Base-by-base conservation (phyloP, 495 filamentous ascomycete genomes). In the Hypoxylon lenormandii region DNA sequence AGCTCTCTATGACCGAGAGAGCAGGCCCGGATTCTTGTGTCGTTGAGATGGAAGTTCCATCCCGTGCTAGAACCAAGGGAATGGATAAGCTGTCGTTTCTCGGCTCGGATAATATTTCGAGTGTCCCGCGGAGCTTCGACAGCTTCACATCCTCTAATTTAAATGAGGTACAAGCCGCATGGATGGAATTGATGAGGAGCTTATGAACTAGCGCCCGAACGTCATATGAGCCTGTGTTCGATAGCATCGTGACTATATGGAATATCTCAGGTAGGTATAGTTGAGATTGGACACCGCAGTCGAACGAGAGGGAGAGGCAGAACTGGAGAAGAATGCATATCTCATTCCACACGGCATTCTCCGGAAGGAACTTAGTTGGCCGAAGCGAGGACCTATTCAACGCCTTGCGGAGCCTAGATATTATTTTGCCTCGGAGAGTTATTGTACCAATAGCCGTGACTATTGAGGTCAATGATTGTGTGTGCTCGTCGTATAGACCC, bases 201-300 rank as follows among this genome's bases (percentile, higher is more conserved):
- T 85, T 80, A 61, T 89, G 86, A 13, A 89, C 86, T 5, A 82
- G 76, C 8, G 84, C 74, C 48, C 87, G 78, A 10, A 88, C 78
- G 12, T 83, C 81, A n/a, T 81, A 71, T 15, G 81, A 74, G 36
- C 88, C 88, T 18, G 84, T 87, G 65, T 88, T 89, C 23, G 86
- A 84, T 11, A 88, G 80, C 85, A 90, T 88, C 1, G 87, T 89
- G 58, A 89, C 85, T 49, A 88, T 77, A 76, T 90, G 88, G 74
- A 89, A 89, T 50, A 89, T 80, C 72, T 90, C 88, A 4, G 88
- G 86, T 11, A 90, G 77, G 55, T 85, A 89, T 36, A 88, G 77
- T 73, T 89, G 86, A 11, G 87, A 82, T 65, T 89, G 87, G 19
- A 86, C 83, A 18, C 85, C 81, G 67, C 84, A 86, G 75, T 89